Percentiles rank a stretch among this genome's conserved stretches.
phyloP scores from a whole-genome alignment of 805 yeast genomes.

The Lipomyces lipofer region DNA sequence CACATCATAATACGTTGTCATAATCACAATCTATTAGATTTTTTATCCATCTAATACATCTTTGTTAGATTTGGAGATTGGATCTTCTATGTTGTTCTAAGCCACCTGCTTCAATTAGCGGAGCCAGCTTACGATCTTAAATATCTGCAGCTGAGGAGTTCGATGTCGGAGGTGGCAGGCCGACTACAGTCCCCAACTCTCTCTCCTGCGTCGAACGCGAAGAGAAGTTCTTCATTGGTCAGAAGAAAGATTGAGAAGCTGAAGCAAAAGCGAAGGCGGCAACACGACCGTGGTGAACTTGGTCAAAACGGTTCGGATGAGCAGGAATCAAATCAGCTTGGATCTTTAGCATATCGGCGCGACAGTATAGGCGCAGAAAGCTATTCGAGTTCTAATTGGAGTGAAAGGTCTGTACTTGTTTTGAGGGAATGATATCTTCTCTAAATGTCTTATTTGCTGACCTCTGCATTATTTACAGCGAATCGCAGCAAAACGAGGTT shows the following conservation, averaged over 20 bases:
- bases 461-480: background rate
- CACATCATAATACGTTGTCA: no score
- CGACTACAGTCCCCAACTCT: constrained; percentile 1
- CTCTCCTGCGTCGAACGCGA: constrained; percentile 18
- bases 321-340: background rate
- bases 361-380: background rate
- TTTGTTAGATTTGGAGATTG: no score
- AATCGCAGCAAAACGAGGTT: background rate
- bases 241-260: constrained; percentile 22
- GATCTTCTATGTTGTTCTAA: no score
- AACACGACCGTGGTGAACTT: background rate
- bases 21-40: no score
- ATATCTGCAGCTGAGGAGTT: no score
- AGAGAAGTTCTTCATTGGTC: constrained; percentile 17
- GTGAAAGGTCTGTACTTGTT: background rate
- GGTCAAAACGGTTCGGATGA: background rate
- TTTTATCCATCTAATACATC: no score
- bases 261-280: constrained; percentile 10
- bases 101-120: no score
- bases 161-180: no score
- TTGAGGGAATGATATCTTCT: background rate
- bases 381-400: background rate
- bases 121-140: no score
- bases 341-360: constrained; percentile 3
- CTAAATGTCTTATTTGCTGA: background rate